Conservation (phyloP, 2,329 filamentous ascomycete genomes). For the Venturia effusa region DNA sequence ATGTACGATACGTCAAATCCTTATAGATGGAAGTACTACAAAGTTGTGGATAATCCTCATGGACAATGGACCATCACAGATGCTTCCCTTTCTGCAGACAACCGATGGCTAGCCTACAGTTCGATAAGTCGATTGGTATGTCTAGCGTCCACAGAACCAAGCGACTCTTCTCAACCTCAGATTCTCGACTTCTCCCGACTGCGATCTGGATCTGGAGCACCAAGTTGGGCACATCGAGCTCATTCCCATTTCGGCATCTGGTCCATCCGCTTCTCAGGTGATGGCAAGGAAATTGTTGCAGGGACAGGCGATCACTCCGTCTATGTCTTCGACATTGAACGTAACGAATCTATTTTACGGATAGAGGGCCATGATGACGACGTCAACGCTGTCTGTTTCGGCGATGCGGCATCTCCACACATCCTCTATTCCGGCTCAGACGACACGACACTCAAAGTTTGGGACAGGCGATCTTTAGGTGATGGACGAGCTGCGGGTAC, state of each 20-base stretch:
- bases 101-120: constrained; percentile 82
- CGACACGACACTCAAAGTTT: constrained; percentile 87
- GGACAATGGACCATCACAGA: constrained; percentile 96
- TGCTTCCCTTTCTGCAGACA: constrained; percentile 81
- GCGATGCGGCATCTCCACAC: constrained; percentile 77
- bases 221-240: neutral
- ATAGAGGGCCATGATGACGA: constrained; percentile 74
- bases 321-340: constrained; percentile 87
- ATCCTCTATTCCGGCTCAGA: constrained; percentile 95
- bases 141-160: constrained; percentile 76
- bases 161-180: constrained; percentile 50
- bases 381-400: constrained; percentile 95
- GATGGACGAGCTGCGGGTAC: constrained; percentile 52
- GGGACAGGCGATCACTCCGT: constrained; percentile 72
- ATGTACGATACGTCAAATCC: constrained; percentile 98
- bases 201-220: neutral
- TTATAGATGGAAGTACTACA: constrained; percentile 93
- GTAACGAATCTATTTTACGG: constrained; percentile 59
- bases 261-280: constrained; percentile 85
- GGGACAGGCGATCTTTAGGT: constrained; percentile 70
- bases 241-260: constrained; percentile 41
- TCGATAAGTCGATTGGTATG: constrained; percentile 79
- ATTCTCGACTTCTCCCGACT: constrained; percentile 29
- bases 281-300: constrained; percentile 81
- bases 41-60: constrained; percentile 69